These are phyloP conservation scores for Nakazawaea pomicola DNA, from an alignment of 805 yeast species.

Conservation along the genomic window DNA sequence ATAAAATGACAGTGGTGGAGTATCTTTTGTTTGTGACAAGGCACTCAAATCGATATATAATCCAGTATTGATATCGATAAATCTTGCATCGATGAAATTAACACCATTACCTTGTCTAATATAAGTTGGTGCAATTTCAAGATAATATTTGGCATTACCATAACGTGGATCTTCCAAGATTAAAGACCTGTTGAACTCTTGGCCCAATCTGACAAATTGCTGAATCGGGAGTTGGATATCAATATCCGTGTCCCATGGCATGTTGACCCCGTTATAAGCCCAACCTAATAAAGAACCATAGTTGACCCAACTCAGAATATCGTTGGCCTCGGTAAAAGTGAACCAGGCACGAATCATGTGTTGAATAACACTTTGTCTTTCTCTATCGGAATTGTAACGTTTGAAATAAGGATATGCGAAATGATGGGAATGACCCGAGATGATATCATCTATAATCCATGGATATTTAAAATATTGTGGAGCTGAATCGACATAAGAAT, in stretches of 20 bases:
- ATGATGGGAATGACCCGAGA: constrained; percentile 12
- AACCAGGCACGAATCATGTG: constrained; percentile 42
- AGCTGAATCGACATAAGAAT: constrained; percentile 3
- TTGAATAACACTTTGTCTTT: constrained; percentile 36
- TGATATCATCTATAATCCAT: constrained; percentile 6
- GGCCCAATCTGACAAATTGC: constrained; percentile 33
- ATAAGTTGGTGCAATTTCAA: constrained; percentile 7
- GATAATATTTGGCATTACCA: constrained; percentile 27
- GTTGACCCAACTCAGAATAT: constrained; percentile 22
- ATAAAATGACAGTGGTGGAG: constrained; percentile 13
- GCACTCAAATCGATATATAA: constrained; percentile 39
- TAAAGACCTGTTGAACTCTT: constrained; percentile 35
- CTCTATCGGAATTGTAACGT: constrained; percentile 29
- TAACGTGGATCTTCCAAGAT: constrained; percentile 31
- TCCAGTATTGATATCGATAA: constrained; percentile 38
- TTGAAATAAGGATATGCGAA: constrained; percentile 33
- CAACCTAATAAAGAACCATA: constrained; percentile 18
- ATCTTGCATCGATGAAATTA: constrained; percentile 23
- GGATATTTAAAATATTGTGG: constrained; percentile 9
- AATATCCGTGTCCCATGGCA: constrained; percentile 41
- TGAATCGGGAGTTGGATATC: constrained; percentile 34
- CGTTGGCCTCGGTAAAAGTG: constrained; percentile 34
- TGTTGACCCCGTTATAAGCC: constrained; percentile 35
- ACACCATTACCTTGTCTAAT: constrained; percentile 20
- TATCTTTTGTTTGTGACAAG: constrained; percentile 3